Conservation (phyloP, 140 eudicot species). For the Cichorium intybus region DNA sequence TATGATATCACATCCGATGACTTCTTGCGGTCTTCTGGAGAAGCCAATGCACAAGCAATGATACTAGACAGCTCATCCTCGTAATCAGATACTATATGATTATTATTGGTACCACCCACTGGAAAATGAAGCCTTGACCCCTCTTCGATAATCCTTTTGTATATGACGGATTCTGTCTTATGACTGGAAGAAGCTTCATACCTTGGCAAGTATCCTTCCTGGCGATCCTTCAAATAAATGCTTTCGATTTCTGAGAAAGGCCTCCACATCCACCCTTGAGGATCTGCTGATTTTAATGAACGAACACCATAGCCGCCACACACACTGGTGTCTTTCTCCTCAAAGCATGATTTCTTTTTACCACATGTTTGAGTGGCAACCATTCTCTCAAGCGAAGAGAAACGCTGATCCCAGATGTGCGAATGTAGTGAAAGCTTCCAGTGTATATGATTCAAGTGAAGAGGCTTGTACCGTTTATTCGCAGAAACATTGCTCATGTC, state of each 20-base stretch:
- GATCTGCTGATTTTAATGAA: slow-evolving; percentile 31
- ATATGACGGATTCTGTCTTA: slow-evolving; percentile 42
- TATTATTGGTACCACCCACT: slow-evolving; percentile 37
- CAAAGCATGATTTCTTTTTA: too few species aligned
- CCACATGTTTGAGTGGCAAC: slow-evolving; percentile 15
- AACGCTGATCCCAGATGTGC: slow-evolving; percentile 70
- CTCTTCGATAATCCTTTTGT: slow-evolving; percentile 49
- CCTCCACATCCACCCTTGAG: slow-evolving; percentile 67
- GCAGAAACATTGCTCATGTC: slow-evolving; percentile 29
- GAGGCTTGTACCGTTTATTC: slow-evolving; percentile 37
- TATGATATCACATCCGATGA: slow-evolving; percentile 18
- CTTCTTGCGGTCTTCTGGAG: slow-evolving; percentile 30
- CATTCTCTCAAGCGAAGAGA: slow-evolving; percentile 37
- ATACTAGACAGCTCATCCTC: slow-evolving; percentile 89
- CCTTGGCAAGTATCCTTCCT: slow-evolving; percentile 48
- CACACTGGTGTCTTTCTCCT: too few species aligned
- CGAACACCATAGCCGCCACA: too few species aligned
- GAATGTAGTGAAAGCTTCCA: slow-evolving; percentile 68
- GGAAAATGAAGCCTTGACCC: slow-evolving; percentile 73
- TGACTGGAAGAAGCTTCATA: slow-evolving; percentile 37
- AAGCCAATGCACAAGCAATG: slow-evolving; percentile 79
- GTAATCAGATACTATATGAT: slow-evolving; percentile 62
- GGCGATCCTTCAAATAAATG: slow-evolving; percentile 50
- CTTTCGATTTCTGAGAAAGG: slow-evolving; percentile 50
- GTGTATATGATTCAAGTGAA: slow-evolving; percentile 47